Percentiles rank a stretch among this genome's conserved stretches.
Evolutionary conservation across 2,329 filamentous ascomycete species (phyloP).

Genomic region (Aspergillus amoenus): DNA sequence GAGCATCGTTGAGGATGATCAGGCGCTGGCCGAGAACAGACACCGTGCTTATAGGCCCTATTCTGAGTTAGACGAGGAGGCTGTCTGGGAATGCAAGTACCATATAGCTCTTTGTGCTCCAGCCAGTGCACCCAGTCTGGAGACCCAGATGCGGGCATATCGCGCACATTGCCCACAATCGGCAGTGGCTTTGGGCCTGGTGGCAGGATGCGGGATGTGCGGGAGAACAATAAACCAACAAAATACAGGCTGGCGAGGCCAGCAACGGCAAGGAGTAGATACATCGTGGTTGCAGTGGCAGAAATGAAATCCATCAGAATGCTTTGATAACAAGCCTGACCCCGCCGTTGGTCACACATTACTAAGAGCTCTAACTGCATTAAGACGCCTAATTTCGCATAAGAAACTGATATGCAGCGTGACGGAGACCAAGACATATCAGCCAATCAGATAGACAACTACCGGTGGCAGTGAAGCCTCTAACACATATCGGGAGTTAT

Average conservation of each 20-base stretch:
- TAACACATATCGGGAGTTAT: too few species aligned
- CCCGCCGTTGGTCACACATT: too few species aligned
- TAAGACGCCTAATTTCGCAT: too few species aligned
- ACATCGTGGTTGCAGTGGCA: background rate
- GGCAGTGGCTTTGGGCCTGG: conserved; percentile 53
- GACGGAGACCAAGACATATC: too few species aligned
- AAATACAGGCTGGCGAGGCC: too few species aligned
- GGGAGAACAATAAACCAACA: too few species aligned
- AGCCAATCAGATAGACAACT: too few species aligned
- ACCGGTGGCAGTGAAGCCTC: too few species aligned
- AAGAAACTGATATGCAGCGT: too few species aligned
- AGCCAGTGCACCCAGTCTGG: conserved; percentile 47
- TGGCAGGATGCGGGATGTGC: conserved; percentile 32
- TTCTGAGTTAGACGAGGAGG: background rate
- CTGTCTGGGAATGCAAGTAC: conserved; percentile 12
- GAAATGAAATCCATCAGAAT: background rate
- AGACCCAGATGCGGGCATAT: conserved; percentile 44
- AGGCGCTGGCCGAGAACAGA: conserved; percentile 38
- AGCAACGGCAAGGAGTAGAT: too few species aligned
- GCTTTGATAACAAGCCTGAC: too few species aligned
- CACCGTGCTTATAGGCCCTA: conserved; percentile 40
- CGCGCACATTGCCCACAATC: conserved; percentile 51
- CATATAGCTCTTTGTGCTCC: conserved; percentile 44
- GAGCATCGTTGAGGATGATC: conserved; percentile 36
- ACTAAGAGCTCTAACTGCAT: too few species aligned